Base-by-base conservation (phyloP, 495 filamentous ascomycete genomes). In the Astrothelium macrocarpum region DNA sequence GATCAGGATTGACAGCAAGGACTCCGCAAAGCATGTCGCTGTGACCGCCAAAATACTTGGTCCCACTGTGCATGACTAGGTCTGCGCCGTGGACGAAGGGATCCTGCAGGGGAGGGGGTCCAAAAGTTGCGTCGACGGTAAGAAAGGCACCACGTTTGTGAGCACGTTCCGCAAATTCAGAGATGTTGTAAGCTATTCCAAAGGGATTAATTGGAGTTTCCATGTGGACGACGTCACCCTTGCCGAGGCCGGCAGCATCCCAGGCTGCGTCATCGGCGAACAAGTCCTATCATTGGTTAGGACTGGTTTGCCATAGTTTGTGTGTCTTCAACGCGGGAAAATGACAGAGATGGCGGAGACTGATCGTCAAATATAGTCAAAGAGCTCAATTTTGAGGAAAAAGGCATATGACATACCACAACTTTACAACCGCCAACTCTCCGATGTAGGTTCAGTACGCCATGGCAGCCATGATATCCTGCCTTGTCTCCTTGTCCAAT, bases 11-110 rank as follows among this genome's bases (percentile, higher is more conserved):
- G 5, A 87, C 83, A 0, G 83, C 87, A 23, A 97, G 78, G 23
- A 95, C 87, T 14, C 94, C 94, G 68, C 88, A 90, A 0, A 98
- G 83, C 75, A 97, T 77, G 75, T 98, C 94, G 66, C 84, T 88
- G 75, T 98, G 94, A 0, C 94, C 94, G 23, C 94, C 94, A 64
- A 98, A 82, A 73, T 96, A 98, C 79, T 98, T 98, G 10, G 91
- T 94, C 14, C 90, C 94, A 26, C 81, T 85, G 74, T 98, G 94
- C 87, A 97, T 87, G 25, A 96, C 84, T 0, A 90, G 73, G 74
- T 97, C 91, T 2, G 87, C 89, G 63, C 91, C 91, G 69, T 78
- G 85, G 36, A 68, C 53, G 71, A 96, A 95, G 1, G 94, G 94
- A 67, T 96, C 90, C 73, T 90, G 87, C 42, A 98, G 79, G 26